phyloP scores from a whole-genome alignment of 1,139 yeast species.

The Saccharomyces pastorianus region DNA sequence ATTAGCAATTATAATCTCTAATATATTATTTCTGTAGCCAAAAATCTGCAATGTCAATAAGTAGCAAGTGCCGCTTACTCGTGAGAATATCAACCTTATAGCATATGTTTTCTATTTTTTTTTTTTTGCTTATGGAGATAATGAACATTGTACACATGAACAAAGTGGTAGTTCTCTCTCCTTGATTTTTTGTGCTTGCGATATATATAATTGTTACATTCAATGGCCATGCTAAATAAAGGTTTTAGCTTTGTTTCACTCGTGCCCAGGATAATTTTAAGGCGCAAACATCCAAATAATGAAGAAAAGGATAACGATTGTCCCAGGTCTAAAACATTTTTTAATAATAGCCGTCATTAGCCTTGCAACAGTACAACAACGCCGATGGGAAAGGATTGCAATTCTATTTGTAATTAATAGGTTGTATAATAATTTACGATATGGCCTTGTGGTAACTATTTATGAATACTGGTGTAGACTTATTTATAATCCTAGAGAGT shows the following conservation, averaged over 20 bases:
- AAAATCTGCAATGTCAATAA: too few species aligned
- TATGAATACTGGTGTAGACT: neutral
- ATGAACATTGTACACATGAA: neutral
- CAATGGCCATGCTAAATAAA: neutral
- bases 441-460: neutral
- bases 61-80: neutral
- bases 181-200: neutral
- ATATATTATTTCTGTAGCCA: neutral
- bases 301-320: neutral
- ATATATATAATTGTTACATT: neutral
- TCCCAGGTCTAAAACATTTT: neutral
- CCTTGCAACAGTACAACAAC: too few species aligned
- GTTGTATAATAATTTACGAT: neutral
- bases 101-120: neutral
- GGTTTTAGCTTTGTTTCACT: neutral
- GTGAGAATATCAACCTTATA: neutral
- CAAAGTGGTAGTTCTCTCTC: neutral
- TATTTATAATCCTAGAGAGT: too few species aligned
- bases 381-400: neutral
- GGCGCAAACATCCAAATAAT: neutral
- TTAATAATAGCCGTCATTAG: too few species aligned
- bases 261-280: neutral
- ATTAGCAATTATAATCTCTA: too few species aligned
- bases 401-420: neutral
- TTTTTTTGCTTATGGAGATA: neutral